These are phyloP conservation scores for Puccinia horiana DNA, from an alignment of 1,284 basidiomycete species.

Conservation along the genomic window DNA sequence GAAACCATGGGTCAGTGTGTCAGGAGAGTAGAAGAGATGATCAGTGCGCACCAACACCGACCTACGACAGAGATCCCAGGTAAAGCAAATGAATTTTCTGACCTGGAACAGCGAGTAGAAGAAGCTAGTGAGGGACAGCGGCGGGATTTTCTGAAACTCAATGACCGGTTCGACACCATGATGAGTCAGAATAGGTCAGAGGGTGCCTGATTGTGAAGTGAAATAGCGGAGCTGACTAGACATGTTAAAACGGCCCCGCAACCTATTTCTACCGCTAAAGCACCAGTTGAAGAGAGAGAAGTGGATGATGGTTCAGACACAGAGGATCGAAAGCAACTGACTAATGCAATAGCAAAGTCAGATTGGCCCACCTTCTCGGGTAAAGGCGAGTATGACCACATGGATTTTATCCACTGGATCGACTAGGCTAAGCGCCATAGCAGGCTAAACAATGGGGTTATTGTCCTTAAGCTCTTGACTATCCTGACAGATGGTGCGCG, in stretches of 20 bases:
- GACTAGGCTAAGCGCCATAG: neutral
- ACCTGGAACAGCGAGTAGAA: neutral
- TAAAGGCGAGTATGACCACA: neutral
- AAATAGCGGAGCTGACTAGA: neutral
- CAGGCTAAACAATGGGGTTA: neutral
- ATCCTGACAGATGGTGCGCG: neutral
- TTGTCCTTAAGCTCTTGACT: neutral
- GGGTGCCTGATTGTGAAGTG: neutral
- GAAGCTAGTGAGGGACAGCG: neutral
- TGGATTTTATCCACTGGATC: neutral
- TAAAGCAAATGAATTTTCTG: no score
- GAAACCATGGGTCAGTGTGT: neutral
- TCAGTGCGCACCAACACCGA: no score
- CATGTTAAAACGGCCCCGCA: no score
- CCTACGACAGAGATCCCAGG: no score
- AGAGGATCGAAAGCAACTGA: neutral
- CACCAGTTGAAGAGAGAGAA: no score
- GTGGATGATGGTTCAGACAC: neutral
- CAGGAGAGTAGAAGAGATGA: neutral
- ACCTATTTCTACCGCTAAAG: no score
- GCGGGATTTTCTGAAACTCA: neutral
- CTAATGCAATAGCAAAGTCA: neutral
- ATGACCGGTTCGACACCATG: neutral
- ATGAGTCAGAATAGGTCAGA: neutral
- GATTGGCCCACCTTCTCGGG: neutral